Evolutionary conservation across 352 stramenopile species (phyloP).

Genomic region (Phytophthora syringae): DNA sequence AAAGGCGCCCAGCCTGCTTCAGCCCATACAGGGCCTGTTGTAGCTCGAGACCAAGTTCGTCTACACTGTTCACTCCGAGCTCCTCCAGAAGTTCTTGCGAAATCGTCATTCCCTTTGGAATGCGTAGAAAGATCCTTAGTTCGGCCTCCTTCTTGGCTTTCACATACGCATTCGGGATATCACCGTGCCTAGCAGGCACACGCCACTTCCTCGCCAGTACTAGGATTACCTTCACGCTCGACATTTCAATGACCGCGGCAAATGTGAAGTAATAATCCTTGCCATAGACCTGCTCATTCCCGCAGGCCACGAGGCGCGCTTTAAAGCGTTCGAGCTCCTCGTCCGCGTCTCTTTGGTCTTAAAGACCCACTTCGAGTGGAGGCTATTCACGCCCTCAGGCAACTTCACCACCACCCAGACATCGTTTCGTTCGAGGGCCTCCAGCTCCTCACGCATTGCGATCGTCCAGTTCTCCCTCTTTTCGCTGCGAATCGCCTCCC

Average conservation of each 20-base stretch:
- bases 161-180: constrained; percentile 39
- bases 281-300: constrained; percentile 25
- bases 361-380: constrained; percentile 33
- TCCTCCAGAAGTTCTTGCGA: not conserved
- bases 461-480: not conserved
- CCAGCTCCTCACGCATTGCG: not conserved
- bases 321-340: constrained; percentile 8
- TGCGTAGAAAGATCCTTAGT: constrained; percentile 24
- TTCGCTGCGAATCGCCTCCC: constrained; percentile 4
- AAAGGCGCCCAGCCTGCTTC: not conserved
- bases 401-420: not conserved
- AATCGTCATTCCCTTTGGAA: constrained; percentile 26
- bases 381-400: not conserved
- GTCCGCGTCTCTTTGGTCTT: constrained; percentile 21
- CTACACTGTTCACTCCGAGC: not conserved
- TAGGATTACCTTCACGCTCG: constrained; percentile 22
- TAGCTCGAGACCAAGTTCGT: not conserved
- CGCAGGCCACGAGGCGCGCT: constrained; percentile 23
- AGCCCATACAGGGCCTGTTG: not conserved
- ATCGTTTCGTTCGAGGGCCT: constrained; percentile 11
- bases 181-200: constrained; percentile 24
- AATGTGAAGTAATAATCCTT: constrained; percentile 28
- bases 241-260: constrained; percentile 32
- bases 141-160: constrained; percentile 23
- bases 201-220: constrained; percentile 9